Evolutionary conservation across 2,329 filamentous ascomycete species (phyloP), one percentile per base, ranked within the genome.

Genomic region (Aspergillus persii): DNA sequence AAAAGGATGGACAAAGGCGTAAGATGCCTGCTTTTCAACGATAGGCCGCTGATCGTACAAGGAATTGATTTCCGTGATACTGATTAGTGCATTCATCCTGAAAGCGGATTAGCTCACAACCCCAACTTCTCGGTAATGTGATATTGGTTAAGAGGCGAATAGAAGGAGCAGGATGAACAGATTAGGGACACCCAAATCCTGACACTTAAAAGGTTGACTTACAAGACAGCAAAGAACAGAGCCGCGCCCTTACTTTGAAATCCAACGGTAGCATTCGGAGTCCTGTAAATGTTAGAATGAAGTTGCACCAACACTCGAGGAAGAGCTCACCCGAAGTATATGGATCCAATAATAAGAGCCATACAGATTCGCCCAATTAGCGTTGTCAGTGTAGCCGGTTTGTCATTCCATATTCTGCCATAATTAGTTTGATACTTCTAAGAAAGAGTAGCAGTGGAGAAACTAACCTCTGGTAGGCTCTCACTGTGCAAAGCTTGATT

Each of bases 41-140:
- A 97, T 96, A 3, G 91, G 90, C 39, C 93, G 88, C 84, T 96
- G 92, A 11, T 90, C 86, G 71, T 96, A 97, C 11, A 96, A 84
- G 0, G 90, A 92, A 33, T 96, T 80, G 72, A 96, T 96, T 81
- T 88, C 89, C 0, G 86, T 84, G 74, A 90, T 85, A 54, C 86
- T 82, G 4, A 89, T 73, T 3, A 91, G 76, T 52, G 81, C 79
- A 68, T 89, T 88, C 64, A 74, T 69, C 26, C 66, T 71, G 53
- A 11, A 23, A 41, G 3, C 15, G 3, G 18, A 36, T 50, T 51
- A 48, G n/a, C 36, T 39, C 3, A 53, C 3, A 8, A 29, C 26
- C 26, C 23, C 15, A 88, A 2, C 85, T 85, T 63, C 82, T 23
- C 47, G 11, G 71, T 76, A 92, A 92, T 4, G 9, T n/a, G 84